Evolutionary conservation across 78 protist species (phyloP).

Genomic region (Salpingoeca rosetta): DNA sequence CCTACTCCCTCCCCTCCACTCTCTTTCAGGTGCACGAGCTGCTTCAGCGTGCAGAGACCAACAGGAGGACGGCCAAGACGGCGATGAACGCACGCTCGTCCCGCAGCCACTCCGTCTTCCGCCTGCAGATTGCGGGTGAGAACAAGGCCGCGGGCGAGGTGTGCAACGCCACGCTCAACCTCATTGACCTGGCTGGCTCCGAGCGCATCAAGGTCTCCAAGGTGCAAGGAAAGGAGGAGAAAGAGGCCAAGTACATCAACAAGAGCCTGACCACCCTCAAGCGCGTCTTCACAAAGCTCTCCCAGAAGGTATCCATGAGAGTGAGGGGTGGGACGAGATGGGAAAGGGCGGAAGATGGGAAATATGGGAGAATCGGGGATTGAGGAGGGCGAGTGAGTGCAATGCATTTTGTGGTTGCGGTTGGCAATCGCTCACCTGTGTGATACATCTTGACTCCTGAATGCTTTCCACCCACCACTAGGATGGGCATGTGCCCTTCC

Average conservation of each 20-base stretch:
- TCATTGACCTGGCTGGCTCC: slow-evolving; percentile 71
- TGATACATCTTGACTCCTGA: too few species aligned
- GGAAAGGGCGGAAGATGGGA: too few species aligned
- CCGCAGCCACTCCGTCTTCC: slow-evolving; percentile 33
- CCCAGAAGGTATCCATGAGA: too few species aligned
- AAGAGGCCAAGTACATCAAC: slow-evolving; percentile 83
- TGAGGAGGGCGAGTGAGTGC: too few species aligned
- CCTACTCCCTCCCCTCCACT: too few species aligned
- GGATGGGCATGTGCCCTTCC: slow-evolving; percentile 42
- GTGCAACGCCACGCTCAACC: slow-evolving; percentile 23
- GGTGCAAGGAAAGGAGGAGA: slow-evolving; percentile 36
- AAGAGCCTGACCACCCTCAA: slow-evolving; percentile 63
- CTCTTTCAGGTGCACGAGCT: slow-evolving; percentile 1
- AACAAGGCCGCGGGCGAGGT: not conserved
- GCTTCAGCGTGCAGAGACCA: slow-evolving; percentile 4
- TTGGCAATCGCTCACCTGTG: too few species aligned
- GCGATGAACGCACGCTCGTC: slow-evolving; percentile 48
- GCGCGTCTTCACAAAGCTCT: slow-evolving; percentile 71
- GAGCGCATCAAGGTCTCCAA: slow-evolving; percentile 45
- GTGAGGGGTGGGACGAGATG: too few species aligned
- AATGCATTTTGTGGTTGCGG: too few species aligned
- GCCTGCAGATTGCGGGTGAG: not conserved
- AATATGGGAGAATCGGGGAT: too few species aligned
- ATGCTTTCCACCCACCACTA: too few species aligned
- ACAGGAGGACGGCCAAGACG: slow-evolving; percentile 38